Evolutionary conservation across 2,329 filamentous ascomycete species (phyloP), one percentile per base, ranked within the genome.

Genomic region (Chaetomiaceae sp.): DNA sequence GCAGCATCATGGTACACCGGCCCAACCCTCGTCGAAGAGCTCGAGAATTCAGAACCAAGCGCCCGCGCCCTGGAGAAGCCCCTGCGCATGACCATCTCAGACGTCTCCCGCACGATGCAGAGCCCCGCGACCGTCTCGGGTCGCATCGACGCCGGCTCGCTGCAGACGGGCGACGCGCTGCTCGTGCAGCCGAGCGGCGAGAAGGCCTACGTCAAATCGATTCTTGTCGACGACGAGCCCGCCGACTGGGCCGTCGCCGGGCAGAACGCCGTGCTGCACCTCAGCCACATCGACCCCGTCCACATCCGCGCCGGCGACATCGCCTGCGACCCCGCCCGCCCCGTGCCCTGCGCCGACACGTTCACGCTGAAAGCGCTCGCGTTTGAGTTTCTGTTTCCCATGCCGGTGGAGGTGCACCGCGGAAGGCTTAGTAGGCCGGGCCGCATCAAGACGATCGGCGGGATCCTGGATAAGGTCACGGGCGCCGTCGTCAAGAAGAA

Each of bases 171-270:
- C 18, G 93, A 98, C 59, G 75, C 76, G 1, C 70, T 97, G 12
- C 62, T 90, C 5, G 78, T 88, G 2, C 84, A 94, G 63, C 93
- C 93, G 0, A 86, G 86, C 44, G 83, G 82, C 19, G 86, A 96
- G 62, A 83, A 78, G 30, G 90, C 88, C 1, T 81, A 80, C 41
- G 77, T 97, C 64, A 95, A 91, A 62, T 84, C 80, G 3, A 73
- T 98, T 38, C 83, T 93, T 62, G 76, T 89, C 9, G 84, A 91
- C 61, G 76, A 80, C 18, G 78, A 86, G 41, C 68, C 78, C 1
- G 78, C 76, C 11, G 89, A 95, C 49, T 98, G 89, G 88, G 88
- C 87, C 0, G 89, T 96, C 12, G 90, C 91, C 1, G 91, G 91
- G 1, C 88, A 97, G 60, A 95, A 93, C 49, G 80, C 87, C 14